Evolutionary conservation across 148 eudicot genomes (phyloP).

Genomic region (Rheum nobile): DNA sequence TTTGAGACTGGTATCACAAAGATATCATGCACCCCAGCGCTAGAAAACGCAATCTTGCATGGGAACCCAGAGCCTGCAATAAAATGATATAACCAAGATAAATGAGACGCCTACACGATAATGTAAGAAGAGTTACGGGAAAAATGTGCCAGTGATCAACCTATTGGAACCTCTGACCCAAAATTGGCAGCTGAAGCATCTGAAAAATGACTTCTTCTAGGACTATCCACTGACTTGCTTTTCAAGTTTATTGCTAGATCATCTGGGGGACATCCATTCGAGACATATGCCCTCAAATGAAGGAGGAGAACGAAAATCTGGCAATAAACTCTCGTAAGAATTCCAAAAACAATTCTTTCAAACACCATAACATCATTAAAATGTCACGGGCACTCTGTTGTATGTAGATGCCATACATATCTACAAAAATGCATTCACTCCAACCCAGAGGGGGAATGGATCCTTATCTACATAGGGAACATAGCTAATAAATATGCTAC

Average conservation of each 20-base stretch:
- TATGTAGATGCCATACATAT: too few relatives aligned
- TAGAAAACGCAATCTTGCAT: constrained; percentile 46
- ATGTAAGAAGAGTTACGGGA: not conserved
- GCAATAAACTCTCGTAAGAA: not conserved
- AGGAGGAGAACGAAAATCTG: constrained; percentile 45
- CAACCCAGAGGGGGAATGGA: not conserved
- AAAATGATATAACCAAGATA: constrained; percentile 3
- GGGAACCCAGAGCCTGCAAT: constrained; percentile 34
- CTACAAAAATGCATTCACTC: not conserved
- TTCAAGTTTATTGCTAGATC: constrained; percentile 18
- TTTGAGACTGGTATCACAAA: constrained; percentile 34
- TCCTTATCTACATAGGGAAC: not conserved
- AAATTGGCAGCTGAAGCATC: constrained; percentile 38
- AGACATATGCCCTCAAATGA: constrained; percentile 35
- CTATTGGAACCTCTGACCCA: constrained; percentile 40
- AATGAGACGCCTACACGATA: not conserved
- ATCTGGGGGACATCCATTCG: constrained; percentile 22
- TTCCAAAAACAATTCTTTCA: not conserved
- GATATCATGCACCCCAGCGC: constrained; percentile 35
- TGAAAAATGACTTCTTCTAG: constrained; percentile 23
- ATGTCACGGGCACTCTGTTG: not conserved
- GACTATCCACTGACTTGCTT: constrained; percentile 23
- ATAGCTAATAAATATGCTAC: not conserved
- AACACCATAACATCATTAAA: not conserved
- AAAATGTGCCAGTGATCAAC: constrained; percentile 12